Evolutionary conservation across 2,329 filamentous ascomycete genomes (phyloP).

Genomic region (Bipolaris oryzae): DNA sequence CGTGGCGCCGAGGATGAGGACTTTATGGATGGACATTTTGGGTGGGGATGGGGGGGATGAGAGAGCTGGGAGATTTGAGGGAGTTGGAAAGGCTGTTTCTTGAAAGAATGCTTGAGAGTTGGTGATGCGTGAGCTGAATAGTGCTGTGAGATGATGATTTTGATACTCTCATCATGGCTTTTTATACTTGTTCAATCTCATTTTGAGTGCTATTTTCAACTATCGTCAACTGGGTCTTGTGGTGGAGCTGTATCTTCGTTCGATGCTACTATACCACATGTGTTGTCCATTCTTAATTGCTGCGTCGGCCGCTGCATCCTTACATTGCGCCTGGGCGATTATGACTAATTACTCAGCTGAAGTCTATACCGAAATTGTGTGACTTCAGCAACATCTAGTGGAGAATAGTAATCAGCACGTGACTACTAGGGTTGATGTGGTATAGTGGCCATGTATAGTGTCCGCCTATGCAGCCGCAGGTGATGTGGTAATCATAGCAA

Average conservation of each 20-base stretch:
- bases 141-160: neutral
- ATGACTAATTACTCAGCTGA: neutral
- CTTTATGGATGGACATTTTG: constrained; percentile 27
- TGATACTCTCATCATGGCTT: neutral
- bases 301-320: neutral
- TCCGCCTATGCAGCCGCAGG: neutral
- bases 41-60: neutral
- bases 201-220: neutral
- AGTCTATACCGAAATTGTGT: neutral
- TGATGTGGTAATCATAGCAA: neutral
- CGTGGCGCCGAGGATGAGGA: constrained; percentile 38
- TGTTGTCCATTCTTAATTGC: neutral
- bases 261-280: neutral
- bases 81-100: neutral
- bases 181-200: neutral
- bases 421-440: neutral
- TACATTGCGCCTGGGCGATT: neutral
- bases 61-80: neutral
- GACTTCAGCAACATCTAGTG: too few relatives aligned
- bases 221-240: too few relatives aligned
- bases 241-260: too few relatives aligned
- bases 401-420: neutral
- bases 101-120: neutral
- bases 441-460: neutral
- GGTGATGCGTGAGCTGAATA: neutral